Evolutionary conservation across 768 basidiomycete species (phyloP).

Genomic region (Rhizopogon sp.): DNA sequence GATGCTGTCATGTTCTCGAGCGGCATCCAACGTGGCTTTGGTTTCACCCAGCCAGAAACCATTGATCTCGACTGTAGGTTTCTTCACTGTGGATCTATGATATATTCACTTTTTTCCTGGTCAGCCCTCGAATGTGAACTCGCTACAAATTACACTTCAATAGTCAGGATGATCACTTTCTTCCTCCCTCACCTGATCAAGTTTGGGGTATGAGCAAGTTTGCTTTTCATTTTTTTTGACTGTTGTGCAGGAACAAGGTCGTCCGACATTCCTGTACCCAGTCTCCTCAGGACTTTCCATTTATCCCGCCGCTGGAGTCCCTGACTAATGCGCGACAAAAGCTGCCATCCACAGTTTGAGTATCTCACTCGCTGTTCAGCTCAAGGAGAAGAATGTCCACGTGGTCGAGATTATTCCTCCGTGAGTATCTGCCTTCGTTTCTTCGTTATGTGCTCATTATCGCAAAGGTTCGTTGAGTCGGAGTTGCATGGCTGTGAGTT

Average conservation of each 20-base stretch:
- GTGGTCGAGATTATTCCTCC: constrained; percentile 57
- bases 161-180: constrained; percentile 42
- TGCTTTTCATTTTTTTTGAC: neutral
- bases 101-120: neutral
- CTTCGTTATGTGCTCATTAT: neutral
- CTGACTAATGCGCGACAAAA: constrained; percentile 54
- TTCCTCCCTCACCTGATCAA: constrained; percentile 52
- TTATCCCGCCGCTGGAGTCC: constrained; percentile 34
- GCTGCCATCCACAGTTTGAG: constrained; percentile 52
- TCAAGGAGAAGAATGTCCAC: constrained; percentile 44
- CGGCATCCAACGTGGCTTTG: constrained; percentile 45
- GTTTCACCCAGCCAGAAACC: constrained; percentile 39
- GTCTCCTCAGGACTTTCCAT: constrained; percentile 50
- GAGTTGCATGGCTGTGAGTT: constrained; percentile 54
- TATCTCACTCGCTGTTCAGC: constrained; percentile 42
- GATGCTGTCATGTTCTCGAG: constrained; percentile 52
- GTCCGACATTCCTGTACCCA: constrained; percentile 43
- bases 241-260: constrained; percentile 30
- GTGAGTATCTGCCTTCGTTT: constrained; percentile 27
- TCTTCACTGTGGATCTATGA: neutral
- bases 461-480: constrained; percentile 49
- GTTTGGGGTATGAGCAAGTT: constrained; percentile 35
- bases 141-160: constrained; percentile 48
- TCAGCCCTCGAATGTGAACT: constrained; percentile 33
- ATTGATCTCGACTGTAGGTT: constrained; percentile 37